phyloP scores from a whole-genome alignment of 2,329 filamentous ascomycete species.

The Ophiostoma australiae region DNA sequence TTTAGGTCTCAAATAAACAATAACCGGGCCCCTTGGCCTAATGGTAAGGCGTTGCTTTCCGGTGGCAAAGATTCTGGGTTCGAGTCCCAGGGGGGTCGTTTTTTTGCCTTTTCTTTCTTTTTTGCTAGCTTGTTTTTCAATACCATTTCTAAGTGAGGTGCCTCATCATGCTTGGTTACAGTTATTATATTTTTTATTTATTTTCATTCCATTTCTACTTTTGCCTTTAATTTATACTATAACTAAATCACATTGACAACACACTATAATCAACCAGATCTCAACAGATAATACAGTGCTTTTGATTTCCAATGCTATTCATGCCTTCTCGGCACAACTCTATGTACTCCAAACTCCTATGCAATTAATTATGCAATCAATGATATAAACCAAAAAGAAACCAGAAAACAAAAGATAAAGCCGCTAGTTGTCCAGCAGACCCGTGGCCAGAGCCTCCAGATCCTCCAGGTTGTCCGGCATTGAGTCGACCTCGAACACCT shows the following conservation, averaged over 20 bases:
- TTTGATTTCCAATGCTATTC: neutral
- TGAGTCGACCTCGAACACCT: slow-evolving; percentile 57
- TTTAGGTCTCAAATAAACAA: neutral
- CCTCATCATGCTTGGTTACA: neutral
- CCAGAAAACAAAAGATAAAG: neutral
- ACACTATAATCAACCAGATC: neutral
- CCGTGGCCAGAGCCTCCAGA: slow-evolving; percentile 69
- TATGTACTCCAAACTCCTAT: neutral
- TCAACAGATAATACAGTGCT: neutral
- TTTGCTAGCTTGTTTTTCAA: neutral
- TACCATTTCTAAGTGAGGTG: too few relatives aligned
- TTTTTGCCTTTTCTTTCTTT: neutral
- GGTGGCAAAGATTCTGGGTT: slow-evolving; percentile 15
- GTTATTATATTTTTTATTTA: neutral
- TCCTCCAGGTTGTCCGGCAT: slow-evolving; percentile 77
- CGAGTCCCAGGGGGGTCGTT: slow-evolving; percentile 18
- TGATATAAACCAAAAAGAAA: neutral
- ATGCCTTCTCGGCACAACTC: neutral
- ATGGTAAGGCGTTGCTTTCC: slow-evolving; percentile 18
- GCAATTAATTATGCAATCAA: neutral
- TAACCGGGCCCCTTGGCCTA: slow-evolving; percentile 16
- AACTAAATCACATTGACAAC: neutral
- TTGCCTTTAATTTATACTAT: neutral
- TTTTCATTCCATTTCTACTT: neutral
- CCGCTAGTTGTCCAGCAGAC: slow-evolving; percentile 53